These are phyloP conservation scores for Plasmodium vivax DNA, from an alignment of 169 alveolate species.

Conservation along the genomic window DNA sequence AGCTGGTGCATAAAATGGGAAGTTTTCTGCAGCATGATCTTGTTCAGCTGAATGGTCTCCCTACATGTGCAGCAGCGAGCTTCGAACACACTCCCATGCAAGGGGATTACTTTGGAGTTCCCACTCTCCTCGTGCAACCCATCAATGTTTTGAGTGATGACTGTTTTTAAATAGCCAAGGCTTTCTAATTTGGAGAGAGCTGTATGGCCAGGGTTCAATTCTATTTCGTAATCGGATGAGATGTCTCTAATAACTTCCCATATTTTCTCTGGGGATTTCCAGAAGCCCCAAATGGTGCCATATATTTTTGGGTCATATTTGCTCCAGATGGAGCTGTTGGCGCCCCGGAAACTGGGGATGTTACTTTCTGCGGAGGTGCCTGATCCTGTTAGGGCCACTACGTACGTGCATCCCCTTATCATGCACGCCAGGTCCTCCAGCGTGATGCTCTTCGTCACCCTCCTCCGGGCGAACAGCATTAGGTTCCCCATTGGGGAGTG, in stretches of 20 bases:
- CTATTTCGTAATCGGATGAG: slow-evolving; percentile 61
- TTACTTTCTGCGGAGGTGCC: slow-evolving; percentile 72
- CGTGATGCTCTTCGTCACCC: slow-evolving; percentile 29
- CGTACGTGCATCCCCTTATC: slow-evolving; percentile 21
- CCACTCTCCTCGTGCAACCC: slow-evolving; percentile 72
- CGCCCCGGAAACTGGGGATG: slow-evolving; percentile 54
- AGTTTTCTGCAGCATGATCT: slow-evolving; percentile 59
- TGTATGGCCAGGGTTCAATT: slow-evolving; percentile 31
- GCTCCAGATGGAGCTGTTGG: slow-evolving; percentile 46
- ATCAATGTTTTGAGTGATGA: slow-evolving; percentile 64
- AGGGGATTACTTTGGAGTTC: slow-evolving; percentile 38
- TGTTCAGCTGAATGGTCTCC: slow-evolving; percentile 27
- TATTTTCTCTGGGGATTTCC: slow-evolving; percentile 64
- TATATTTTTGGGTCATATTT: slow-evolving; percentile 58
- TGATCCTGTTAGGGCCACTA: slow-evolving; percentile 70
- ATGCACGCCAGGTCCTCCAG: slow-evolving; percentile 49
- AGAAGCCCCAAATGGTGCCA: slow-evolving; percentile 71
- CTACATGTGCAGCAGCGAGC: slow-evolving; percentile 65
- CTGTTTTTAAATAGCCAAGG: slow-evolving; percentile 55
- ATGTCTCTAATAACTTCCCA: slow-evolving; percentile 71
- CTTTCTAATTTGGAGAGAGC: slow-evolving; percentile 58
- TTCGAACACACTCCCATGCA: slow-evolving; percentile 65
- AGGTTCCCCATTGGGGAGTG: slow-evolving; percentile 19
- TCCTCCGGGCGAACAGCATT: slow-evolving; percentile 15
- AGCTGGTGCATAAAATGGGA: slow-evolving; percentile 65